Conservation (phyloP, 2,329 filamentous ascomycete species). For the Blastomyces emzantsi region DNA sequence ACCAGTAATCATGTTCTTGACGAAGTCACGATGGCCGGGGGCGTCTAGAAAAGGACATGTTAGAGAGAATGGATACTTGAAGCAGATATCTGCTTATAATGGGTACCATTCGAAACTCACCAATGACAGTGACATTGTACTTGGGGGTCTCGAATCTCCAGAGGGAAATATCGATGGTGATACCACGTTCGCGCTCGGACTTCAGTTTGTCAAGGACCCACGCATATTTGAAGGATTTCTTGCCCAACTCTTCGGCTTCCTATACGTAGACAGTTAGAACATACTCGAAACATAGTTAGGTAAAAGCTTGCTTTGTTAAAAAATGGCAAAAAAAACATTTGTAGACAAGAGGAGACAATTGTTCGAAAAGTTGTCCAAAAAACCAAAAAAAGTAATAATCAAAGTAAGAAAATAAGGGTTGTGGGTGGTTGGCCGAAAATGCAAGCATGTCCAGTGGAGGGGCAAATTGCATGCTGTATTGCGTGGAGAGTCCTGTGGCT, state of each 20-base stretch:
- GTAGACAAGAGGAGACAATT: not conserved
- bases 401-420: too few species aligned
- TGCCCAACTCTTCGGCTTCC: slow-evolving; percentile 98
- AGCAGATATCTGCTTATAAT: not conserved
- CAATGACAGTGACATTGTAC: slow-evolving; percentile 97
- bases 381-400: not conserved
- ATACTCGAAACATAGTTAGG: not conserved
- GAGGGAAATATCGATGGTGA: slow-evolving; percentile 99
- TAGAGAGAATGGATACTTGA: slow-evolving; percentile 14
- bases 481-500: not conserved
- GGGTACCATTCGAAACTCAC: slow-evolving; percentile 43
- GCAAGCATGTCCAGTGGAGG: not conserved
- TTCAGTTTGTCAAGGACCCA: slow-evolving; percentile 99
- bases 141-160: slow-evolving; percentile 99
- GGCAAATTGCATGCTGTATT: not conserved
- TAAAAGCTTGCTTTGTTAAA: not conserved
- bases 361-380: not conserved
- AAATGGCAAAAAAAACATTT: too few species aligned
- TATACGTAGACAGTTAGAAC: slow-evolving; percentile 34
- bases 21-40: slow-evolving; percentile 99
- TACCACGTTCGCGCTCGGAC: slow-evolving; percentile 99
- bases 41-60: slow-evolving; percentile 52
- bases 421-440: not conserved
- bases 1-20: slow-evolving; percentile 99
- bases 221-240: slow-evolving; percentile 99